Conservation (phyloP, 495 filamentous ascomycete genomes). For the Ascobolus immersus region DNA sequence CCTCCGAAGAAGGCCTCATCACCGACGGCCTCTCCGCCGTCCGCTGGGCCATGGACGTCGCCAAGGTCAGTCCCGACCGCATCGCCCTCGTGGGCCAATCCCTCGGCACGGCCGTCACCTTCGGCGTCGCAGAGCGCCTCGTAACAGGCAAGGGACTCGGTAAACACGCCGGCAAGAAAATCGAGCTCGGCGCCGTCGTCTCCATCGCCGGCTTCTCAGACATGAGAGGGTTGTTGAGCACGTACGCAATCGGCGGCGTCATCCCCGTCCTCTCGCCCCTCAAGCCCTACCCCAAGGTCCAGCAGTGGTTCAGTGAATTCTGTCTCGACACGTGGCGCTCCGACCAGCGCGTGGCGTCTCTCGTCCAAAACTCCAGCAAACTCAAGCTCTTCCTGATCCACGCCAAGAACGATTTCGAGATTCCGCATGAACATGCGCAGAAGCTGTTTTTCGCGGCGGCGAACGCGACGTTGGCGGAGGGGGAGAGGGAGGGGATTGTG, state of each 20-base stretch:
- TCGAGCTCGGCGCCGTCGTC: constrained; percentile 40
- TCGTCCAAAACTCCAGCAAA: constrained; percentile 24
- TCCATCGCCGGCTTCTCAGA: constrained; percentile 57
- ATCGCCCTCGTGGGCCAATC: constrained; percentile 74
- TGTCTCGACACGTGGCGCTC: constrained; percentile 30
- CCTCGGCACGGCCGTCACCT: constrained; percentile 63
- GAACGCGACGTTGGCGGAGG: constrained; percentile 24
- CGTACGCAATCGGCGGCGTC: constrained; percentile 46
- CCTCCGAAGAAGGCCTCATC: constrained; percentile 60
- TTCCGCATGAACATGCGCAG: constrained; percentile 39
- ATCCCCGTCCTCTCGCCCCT: constrained; percentile 61
- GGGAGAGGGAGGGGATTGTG: constrained; percentile 16
- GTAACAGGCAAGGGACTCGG: constrained; percentile 8
- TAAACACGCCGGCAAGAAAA: background rate
- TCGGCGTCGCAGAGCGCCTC: constrained; percentile 45
- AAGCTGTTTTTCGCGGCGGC: constrained; percentile 27
- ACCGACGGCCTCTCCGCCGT: constrained; percentile 48
- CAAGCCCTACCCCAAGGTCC: constrained; percentile 20
- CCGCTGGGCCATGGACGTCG: constrained; percentile 40
- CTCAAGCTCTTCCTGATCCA: constrained; percentile 50
- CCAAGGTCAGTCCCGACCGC: constrained; percentile 35
- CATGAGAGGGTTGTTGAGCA: constrained; percentile 41
- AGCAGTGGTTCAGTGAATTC: constrained; percentile 16
- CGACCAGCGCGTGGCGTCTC: constrained; percentile 19
- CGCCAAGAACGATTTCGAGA: constrained; percentile 48